Evolutionary conservation across 2,329 filamentous ascomycete species (phyloP).

Genomic region (Colletotrichum tofieldiae): DNA sequence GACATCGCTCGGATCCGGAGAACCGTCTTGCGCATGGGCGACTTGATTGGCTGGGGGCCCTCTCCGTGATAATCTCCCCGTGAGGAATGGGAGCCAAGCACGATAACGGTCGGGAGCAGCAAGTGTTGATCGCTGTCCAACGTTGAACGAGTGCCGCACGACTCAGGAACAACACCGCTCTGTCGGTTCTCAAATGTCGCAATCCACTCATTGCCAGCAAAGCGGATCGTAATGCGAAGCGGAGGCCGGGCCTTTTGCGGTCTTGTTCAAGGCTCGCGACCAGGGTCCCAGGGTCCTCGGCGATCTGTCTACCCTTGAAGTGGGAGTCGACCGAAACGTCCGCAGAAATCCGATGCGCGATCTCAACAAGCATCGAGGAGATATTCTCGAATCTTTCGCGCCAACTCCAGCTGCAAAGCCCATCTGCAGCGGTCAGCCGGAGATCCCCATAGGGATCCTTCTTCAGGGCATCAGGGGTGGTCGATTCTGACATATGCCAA

Average conservation of each 20-base stretch:
- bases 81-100: neutral
- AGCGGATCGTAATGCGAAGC: constrained; percentile 17
- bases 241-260: constrained; percentile 37
- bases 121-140: neutral
- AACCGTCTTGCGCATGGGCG: constrained; percentile 14
- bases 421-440: constrained; percentile 20
- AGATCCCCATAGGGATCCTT: neutral
- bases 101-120: neutral
- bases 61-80: constrained; percentile 19
- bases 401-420: neutral
- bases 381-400: neutral
- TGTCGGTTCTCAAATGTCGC: neutral
- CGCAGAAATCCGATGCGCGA: constrained; percentile 37
- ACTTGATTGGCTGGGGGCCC: constrained; percentile 22
- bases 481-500: constrained; percentile 39
- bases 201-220: neutral
- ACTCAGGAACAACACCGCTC: neutral
- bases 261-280: constrained; percentile 19
- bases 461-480: neutral
- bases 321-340: constrained; percentile 35
- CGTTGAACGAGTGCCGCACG: constrained; percentile 6
- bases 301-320: constrained; percentile 30
- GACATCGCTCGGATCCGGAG: neutral
- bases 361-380: constrained; percentile 5
- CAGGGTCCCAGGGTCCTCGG: constrained; percentile 20